Percentiles rank a stretch among this genome's conserved stretches.
phyloP scores from a whole-genome alignment of 1,284 basidiomycete species.

The Violaceomyces palustris region DNA sequence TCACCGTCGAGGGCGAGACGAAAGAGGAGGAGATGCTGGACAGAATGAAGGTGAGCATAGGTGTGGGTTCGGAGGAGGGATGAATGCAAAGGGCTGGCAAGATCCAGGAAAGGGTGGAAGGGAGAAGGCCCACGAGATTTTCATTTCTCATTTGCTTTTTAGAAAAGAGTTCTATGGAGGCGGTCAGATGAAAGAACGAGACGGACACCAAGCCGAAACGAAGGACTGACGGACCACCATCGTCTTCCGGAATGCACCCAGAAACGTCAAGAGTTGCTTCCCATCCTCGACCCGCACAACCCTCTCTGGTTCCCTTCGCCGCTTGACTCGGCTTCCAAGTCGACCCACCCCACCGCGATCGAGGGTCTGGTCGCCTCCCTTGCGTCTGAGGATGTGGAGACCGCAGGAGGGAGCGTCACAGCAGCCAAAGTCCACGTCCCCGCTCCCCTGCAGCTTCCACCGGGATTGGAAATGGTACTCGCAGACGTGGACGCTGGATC shows the following conservation, averaged over 20 bases:
- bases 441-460: conserved; percentile 43
- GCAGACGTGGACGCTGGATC: conserved; percentile 51
- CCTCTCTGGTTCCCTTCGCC: conserved; percentile 42
- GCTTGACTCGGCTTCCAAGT: conserved; percentile 2
- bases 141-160: too few relatives aligned
- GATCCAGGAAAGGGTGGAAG: too few relatives aligned
- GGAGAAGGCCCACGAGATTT: too few relatives aligned
- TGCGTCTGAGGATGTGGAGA: too few relatives aligned
- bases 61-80: too few relatives aligned
- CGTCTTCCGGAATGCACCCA: neutral
- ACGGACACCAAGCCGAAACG: neutral
- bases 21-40: conserved; percentile 8
- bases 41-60: too few relatives aligned
- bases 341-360: conserved; percentile 30
- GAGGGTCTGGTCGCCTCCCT: conserved; percentile 25
- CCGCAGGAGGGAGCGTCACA: too few relatives aligned
- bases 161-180: too few relatives aligned
- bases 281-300: conserved; percentile 37
- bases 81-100: too few relatives aligned
- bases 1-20: conserved; percentile 27
- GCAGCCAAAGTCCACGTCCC: conserved; percentile 15
- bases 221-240: neutral
- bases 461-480: conserved; percentile 39
- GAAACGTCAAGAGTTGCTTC: conserved; percentile 12
- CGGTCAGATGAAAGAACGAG: conserved; percentile 3